Evolutionary conservation across 2,329 filamentous ascomycete genomes (phyloP), one percentile per base, ranked within the genome.

Genomic region (Cryphonectria japonica): DNA sequence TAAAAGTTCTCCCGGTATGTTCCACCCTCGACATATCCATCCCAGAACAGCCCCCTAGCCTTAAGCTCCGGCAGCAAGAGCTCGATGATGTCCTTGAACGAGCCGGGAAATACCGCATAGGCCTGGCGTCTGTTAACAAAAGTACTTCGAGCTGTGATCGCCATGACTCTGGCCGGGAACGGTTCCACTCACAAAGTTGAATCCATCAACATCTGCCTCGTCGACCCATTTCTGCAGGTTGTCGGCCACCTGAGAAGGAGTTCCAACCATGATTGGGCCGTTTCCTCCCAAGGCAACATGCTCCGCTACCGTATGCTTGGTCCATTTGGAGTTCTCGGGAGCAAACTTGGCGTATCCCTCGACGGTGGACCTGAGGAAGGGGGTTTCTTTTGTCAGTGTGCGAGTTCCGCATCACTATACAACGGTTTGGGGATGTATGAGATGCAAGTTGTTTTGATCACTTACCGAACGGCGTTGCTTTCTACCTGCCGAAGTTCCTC

Each of bases 161-260:
- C 22, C 32, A 34, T 39, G 37, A 37, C 8, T n/a, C n/a, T 39
- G 19, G 46, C 0, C 32, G 37, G 19, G 5, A 7, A 11, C n/a
- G n/a, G n/a, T 41, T 34, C 57, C n/a, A 73, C 75, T 70, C 66
- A 77, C 90, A 78, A 93, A 85, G 76, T 94, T 94, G 80, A 94
- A 94, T 0, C 91, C 91, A 76, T 93, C 91, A 0, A 93, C 86
- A 74, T 92, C 91, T 0, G 89, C 90, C 77, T 92, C 91, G 7
- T 82, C 76, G 0, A 93, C 83, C 91, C 91, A 93, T 0, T 83
- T 79, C 79, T 93, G 89, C 69, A 94, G 83, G 60, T 86, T 85
- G 76, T 93, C 91, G 0, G 89, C 91, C 1, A 93, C 90, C 74
- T 88, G 86, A 22, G 84, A 78, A 0, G 91, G 82, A 0, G 89